Percentiles rank a stretch among this genome's conserved stretches.
phyloP scores from a whole-genome alignment of 1,284 basidiomycete species.

The Earliella scabrosa region DNA sequence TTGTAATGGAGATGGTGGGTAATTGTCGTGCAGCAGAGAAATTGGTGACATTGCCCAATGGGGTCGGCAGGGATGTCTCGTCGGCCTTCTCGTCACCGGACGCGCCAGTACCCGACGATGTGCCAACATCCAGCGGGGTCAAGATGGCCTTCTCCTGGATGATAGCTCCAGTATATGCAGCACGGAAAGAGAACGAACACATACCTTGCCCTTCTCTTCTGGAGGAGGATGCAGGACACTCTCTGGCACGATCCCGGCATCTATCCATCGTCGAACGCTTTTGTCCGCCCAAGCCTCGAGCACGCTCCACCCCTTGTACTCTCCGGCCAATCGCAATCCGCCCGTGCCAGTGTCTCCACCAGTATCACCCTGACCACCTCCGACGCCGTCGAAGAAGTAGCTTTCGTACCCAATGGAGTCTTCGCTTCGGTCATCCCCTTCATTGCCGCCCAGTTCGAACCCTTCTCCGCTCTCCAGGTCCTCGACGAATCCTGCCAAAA shows the following conservation, averaged over 20 bases:
- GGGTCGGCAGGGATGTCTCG: slow-evolving; percentile 24
- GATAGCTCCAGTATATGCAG: slow-evolving; percentile 1
- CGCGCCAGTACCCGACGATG: slow-evolving; percentile 33
- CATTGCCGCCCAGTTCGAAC: slow-evolving; percentile 70
- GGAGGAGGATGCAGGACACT: slow-evolving; percentile 35
- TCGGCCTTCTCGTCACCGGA: slow-evolving; percentile 38
- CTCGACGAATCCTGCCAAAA: slow-evolving; percentile 92
- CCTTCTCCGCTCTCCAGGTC: slow-evolving; percentile 91
- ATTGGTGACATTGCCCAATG: slow-evolving; percentile 30
- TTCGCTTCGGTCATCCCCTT: slow-evolving; percentile 68
- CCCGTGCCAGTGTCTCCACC: slow-evolving; percentile 72
- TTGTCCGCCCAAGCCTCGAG: slow-evolving; percentile 91
- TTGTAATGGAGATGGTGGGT: slow-evolving; percentile 67
- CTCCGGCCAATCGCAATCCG: slow-evolving; percentile 73
- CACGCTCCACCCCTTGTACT: slow-evolving; percentile 90
- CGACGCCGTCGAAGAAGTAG: slow-evolving; percentile 83
- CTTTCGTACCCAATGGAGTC: slow-evolving; percentile 87
- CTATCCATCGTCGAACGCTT: slow-evolving; percentile 84
- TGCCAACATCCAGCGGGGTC: slow-evolving; percentile 27
- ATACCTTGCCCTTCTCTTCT: slow-evolving; percentile 55
- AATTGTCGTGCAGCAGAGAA: slow-evolving; percentile 31
- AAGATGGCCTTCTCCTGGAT: slow-evolving; percentile 29
- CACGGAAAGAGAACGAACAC: slow-evolving; percentile 7
- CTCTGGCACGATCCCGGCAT: slow-evolving; percentile 68
- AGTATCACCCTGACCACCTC: slow-evolving; percentile 74